A percentile compares a stretch with the other conserved stretches of the same genome.
phyloP scores from a whole-genome alignment of 2,329 filamentous ascomycete species.

The Metarhizium album region DNA sequence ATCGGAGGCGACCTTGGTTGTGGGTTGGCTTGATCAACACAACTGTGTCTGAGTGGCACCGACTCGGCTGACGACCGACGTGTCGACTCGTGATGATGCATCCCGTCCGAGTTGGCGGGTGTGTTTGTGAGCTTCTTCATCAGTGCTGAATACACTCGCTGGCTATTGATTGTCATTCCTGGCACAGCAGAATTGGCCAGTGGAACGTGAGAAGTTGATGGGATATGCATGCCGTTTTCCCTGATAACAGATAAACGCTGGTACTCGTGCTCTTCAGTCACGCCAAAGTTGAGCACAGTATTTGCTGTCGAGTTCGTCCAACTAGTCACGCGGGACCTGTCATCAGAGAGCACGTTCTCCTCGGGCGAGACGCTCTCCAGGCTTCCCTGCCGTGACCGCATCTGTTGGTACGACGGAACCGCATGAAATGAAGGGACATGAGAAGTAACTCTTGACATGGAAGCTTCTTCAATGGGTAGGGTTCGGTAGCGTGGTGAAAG shows the following conservation, averaged over 20 bases:
- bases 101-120: conserved; percentile 12
- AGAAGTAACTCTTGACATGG: conserved; percentile 37
- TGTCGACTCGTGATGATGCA: not conserved
- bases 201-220: conserved; percentile 23
- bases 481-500: conserved; percentile 23
- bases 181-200: conserved; percentile 10
- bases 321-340: conserved; percentile 58
- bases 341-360: conserved; percentile 29
- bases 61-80: conserved; percentile 1
- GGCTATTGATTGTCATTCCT: conserved; percentile 34
- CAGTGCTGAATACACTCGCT: conserved; percentile 53
- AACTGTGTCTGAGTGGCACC: conserved; percentile 9
- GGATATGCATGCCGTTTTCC: conserved; percentile 34
- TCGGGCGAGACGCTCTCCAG: conserved; percentile 37
- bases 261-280: conserved; percentile 33
- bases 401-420: conserved; percentile 32
- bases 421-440: conserved; percentile 40
- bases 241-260: conserved; percentile 56
- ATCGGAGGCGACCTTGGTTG: conserved; percentile 16
- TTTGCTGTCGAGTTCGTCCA: conserved; percentile 56
- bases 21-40: conserved; percentile 6
- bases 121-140: conserved; percentile 42
- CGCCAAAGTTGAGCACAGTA: conserved; percentile 36
- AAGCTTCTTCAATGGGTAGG: conserved; percentile 27
- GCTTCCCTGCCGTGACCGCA: conserved; percentile 44